Conservation (phyloP, 2,329 filamentous ascomycete species). For the Fusarium globosum region DNA sequence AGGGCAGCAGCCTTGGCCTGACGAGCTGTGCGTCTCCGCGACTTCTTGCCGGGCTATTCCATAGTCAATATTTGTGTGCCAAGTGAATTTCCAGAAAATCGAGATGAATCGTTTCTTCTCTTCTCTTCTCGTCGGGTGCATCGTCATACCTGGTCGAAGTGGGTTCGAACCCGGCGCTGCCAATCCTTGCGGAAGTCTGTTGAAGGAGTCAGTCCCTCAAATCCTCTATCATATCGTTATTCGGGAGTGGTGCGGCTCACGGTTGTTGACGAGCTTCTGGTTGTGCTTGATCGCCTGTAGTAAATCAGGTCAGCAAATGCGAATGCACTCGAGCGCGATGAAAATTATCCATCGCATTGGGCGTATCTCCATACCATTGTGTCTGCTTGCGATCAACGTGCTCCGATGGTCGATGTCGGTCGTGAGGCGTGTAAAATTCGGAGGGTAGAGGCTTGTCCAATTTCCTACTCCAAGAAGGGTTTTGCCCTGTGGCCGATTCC, state of each 20-base stretch:
- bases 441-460: constrained; percentile 54
- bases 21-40: constrained; percentile 89
- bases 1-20: constrained; percentile 94
- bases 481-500: constrained; percentile 33
- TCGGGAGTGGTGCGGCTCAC: constrained; percentile 63
- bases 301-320: constrained; percentile 47
- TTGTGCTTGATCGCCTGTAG: constrained; percentile 98
- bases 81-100: constrained; percentile 30
- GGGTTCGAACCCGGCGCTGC: constrained; percentile 98
- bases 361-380: constrained; percentile 60
- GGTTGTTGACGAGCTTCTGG: constrained; percentile 97
- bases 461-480: constrained; percentile 57
- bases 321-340: constrained; percentile 26
- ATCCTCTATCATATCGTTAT: constrained; percentile 43
- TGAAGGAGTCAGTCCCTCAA: constrained; percentile 53
- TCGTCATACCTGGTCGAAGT: constrained; percentile 96
- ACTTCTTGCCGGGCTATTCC: constrained; percentile 91
- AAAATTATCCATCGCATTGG: constrained; percentile 35
- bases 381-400: constrained; percentile 64
- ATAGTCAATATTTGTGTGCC: constrained; percentile 51
- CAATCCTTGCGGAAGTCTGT: constrained; percentile 99
- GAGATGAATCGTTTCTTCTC: constrained; percentile 21
- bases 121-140: constrained; percentile 24
- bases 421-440: constrained; percentile 54
- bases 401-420: constrained; percentile 57